phyloP scores from a whole-genome alignment of 768 basidiomycete species.

The Leccinum truebloodii region DNA sequence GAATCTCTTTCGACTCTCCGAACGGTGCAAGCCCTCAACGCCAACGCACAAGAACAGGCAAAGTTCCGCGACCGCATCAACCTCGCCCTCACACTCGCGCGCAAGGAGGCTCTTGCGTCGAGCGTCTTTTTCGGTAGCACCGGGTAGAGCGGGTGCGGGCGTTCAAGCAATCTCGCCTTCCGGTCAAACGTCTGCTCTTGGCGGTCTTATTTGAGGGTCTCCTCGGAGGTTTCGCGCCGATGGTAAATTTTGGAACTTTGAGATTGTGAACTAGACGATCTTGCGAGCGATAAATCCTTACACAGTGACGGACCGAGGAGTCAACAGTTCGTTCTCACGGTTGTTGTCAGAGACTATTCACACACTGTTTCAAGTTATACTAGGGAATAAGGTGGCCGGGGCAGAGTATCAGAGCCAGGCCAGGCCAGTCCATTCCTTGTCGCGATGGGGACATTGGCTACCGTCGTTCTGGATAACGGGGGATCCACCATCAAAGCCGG shows the following conservation, averaged over 20 bases:
- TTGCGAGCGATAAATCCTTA: not conserved
- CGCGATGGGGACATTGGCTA: slow-evolving; percentile 25
- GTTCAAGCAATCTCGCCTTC: not conserved
- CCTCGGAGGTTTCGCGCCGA: slow-evolving; percentile 11
- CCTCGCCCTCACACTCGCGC: slow-evolving; percentile 70
- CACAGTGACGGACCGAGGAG: not conserved
- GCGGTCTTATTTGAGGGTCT: slow-evolving; percentile 12
- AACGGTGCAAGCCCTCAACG: slow-evolving; percentile 92
- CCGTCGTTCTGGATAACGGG: slow-evolving; percentile 86
- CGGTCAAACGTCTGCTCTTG: slow-evolving; percentile 10
- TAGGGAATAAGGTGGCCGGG: no score
- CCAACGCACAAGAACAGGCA: slow-evolving; percentile 68
- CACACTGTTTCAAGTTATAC: not conserved
- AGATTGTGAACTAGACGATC: slow-evolving; percentile 2
- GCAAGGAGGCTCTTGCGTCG: slow-evolving; percentile 85
- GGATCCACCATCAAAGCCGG: slow-evolving; percentile 82
- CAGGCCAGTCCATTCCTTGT: not conserved
- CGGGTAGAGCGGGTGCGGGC: slow-evolving; percentile 71
- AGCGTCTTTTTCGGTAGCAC: slow-evolving; percentile 93
- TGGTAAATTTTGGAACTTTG: not conserved
- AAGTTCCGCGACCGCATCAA: slow-evolving; percentile 74
- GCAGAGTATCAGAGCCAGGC: not conserved
- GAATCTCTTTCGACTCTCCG: slow-evolving; percentile 87
- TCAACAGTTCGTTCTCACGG: slow-evolving; percentile 12
- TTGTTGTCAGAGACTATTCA: not conserved